Percentiles rank a stretch among this genome's conserved stretches.
Conservation (phyloP, 331 rosid species). For the Acacia concinna region DNA sequence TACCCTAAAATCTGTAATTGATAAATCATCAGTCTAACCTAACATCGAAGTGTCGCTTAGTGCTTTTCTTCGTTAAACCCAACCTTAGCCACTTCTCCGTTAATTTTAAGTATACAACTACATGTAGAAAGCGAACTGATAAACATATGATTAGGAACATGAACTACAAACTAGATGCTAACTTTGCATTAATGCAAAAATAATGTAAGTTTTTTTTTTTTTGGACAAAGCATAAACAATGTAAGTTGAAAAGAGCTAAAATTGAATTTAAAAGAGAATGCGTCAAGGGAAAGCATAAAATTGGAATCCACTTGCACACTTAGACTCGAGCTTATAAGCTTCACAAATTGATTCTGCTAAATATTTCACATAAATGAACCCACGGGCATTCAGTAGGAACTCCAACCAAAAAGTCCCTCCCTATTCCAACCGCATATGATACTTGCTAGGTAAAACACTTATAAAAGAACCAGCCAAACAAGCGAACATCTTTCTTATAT, state of each 20-base stretch:
- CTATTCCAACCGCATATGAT: background rate
- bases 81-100: background rate
- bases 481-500: conserved; percentile 1
- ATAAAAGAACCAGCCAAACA: background rate
- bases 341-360: background rate
- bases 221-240: too few relatives aligned
- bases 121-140: background rate
- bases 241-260: background rate
- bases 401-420: background rate
- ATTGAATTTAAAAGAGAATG: background rate
- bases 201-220: too few relatives aligned
- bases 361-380: background rate
- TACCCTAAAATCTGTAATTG: background rate
- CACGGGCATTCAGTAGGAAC: background rate
- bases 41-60: background rate
- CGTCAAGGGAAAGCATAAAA: background rate
- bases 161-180: background rate
- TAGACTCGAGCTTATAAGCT: background rate
- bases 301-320: background rate
- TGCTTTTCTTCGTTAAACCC: background rate
- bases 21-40: background rate
- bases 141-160: background rate
- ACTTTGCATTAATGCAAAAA: background rate
- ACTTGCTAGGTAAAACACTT: background rate
- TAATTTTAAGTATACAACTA: background rate